Conservation (phyloP, 2,329 filamentous ascomycete species). For the Exophiala bonariae region DNA sequence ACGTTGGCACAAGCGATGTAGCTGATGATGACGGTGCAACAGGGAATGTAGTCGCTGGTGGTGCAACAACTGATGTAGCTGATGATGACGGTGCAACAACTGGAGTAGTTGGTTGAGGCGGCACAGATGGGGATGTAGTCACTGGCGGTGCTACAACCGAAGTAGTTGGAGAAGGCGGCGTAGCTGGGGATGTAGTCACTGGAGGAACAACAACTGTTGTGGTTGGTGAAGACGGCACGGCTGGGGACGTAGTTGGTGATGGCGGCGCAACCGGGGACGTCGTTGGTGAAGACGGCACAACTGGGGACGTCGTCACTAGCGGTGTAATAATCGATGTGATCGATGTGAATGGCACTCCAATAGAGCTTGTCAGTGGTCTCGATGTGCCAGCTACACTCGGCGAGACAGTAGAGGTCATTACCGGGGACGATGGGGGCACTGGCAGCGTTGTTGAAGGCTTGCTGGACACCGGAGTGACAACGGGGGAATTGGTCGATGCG, state of each 20-base stretch:
- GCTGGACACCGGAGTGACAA: not conserved
- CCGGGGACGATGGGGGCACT: not conserved
- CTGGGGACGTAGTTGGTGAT: too few relatives aligned
- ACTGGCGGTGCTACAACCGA: too few relatives aligned
- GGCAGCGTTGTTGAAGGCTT: not conserved
- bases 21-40: not conserved
- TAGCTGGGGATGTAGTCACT: too few relatives aligned
- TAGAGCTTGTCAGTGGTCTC: conserved; percentile 10
- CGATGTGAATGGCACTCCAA: not conserved
- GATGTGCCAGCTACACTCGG: conserved; percentile 1
- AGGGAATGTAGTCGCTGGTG: not conserved
- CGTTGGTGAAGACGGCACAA: too few relatives aligned
- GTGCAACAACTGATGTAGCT: not conserved
- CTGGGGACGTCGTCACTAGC: too few relatives aligned
- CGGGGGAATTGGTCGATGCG: conserved; percentile 1
- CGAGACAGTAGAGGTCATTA: not conserved
- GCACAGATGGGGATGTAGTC: too few relatives aligned
- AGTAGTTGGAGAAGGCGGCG: too few relatives aligned
- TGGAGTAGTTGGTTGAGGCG: too few relatives aligned
- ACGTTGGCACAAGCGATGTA: not conserved
- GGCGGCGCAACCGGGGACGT: too few relatives aligned
- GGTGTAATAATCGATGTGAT: too few relatives aligned
- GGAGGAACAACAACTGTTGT: too few relatives aligned
- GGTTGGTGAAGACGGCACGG: too few relatives aligned
- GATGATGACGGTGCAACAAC: not conserved